These are phyloP conservation scores for Byssoonygena ceratinophila DNA, from an alignment of 2,329 filamentous ascomycete species.

Conservation along the genomic window DNA sequence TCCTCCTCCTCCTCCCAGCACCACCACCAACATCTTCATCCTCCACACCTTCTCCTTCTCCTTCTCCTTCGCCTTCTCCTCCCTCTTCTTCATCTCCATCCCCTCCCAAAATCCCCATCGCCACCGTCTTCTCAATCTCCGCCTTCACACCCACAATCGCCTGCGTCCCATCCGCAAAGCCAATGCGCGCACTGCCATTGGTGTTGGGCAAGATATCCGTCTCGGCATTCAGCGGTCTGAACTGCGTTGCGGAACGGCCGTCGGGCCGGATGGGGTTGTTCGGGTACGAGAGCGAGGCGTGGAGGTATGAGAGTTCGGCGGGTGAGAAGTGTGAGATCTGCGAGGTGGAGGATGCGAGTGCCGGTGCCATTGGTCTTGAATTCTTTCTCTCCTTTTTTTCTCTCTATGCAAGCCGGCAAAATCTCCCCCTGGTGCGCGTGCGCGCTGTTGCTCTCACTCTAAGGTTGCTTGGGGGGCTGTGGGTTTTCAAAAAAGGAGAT, in stretches of 20 bases:
- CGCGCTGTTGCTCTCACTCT: no score
- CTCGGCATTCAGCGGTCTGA: conserved; percentile 83
- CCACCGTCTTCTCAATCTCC: conserved; percentile 67
- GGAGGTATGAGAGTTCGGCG: conserved; percentile 90
- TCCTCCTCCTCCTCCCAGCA: conserved; percentile 20
- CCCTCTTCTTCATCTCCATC: conserved; percentile 20
- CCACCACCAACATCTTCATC: conserved; percentile 19
- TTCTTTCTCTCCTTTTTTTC: no score
- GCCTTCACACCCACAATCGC: conserved; percentile 93
- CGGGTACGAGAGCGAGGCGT: conserved; percentile 71
- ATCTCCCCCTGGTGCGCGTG: no score
- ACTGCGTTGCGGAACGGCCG: conserved; percentile 69
- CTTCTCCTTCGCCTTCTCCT: conserved; percentile 22
- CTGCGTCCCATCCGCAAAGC: conserved; percentile 90
- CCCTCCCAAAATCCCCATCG: conserved; percentile 31
- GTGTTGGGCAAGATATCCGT: conserved; percentile 78
- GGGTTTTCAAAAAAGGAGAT: no score
- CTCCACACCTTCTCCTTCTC: conserved; percentile 18
- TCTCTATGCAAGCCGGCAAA: no score
- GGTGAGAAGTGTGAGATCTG: conserved; percentile 64
- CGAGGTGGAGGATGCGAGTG: conserved; percentile 39
- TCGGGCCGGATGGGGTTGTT: conserved; percentile 70
- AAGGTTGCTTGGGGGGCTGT: no score
- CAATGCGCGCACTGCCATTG: conserved; percentile 86
- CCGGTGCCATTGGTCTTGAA: conserved; percentile 37